Conservation (phyloP, 257 asterid genomes). For the Plantago elongata region DNA sequence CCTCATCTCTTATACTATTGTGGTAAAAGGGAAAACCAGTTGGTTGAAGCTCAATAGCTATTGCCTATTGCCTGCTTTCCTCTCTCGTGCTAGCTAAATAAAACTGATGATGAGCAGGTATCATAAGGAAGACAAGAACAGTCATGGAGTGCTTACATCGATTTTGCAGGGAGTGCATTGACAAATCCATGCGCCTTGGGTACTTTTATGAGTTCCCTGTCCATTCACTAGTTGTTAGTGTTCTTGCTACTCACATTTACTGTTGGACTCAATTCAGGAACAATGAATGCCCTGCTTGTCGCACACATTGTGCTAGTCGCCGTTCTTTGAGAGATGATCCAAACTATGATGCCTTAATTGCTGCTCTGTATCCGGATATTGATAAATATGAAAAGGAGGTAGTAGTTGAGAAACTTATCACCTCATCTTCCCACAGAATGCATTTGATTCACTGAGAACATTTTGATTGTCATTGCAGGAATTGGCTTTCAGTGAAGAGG, state of each 20-base stretch:
- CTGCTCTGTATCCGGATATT: conserved; percentile 83
- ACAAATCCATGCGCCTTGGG: conserved; percentile 99
- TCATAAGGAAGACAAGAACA: conserved; percentile 96
- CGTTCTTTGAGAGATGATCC: conserved; percentile 99
- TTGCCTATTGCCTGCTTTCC: conserved; percentile 3
- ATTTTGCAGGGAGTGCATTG: conserved; percentile 98
- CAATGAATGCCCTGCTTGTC: conserved; percentile 99
- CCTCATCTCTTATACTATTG: conserved; percentile 12
- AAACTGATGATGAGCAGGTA: conserved; percentile 46
- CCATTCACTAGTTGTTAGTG: conserved; percentile 12
- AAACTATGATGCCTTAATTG: conserved; percentile 87
- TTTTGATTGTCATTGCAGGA: conserved; percentile 49
- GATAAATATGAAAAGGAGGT: conserved; percentile 98
- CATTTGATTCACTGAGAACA: conserved; percentile 22
- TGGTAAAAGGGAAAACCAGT: conserved; percentile 11
- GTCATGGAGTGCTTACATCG: conserved; percentile 99
- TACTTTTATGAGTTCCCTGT: conserved; percentile 29
- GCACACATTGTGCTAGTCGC: conserved; percentile 99
- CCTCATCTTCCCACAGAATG: conserved; percentile 17
- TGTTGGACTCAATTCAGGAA: conserved; percentile 49
- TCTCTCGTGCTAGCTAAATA: conserved; percentile 3
- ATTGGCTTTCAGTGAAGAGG: conserved; percentile 92
- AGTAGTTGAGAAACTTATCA: conserved; percentile 24
- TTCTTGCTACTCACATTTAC: conserved; percentile 19
- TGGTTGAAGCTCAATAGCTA: neutral